Evolutionary conservation across 176 grass and related monocot genomes (phyloP).

Genomic region (Melocanna baccifera): DNA sequence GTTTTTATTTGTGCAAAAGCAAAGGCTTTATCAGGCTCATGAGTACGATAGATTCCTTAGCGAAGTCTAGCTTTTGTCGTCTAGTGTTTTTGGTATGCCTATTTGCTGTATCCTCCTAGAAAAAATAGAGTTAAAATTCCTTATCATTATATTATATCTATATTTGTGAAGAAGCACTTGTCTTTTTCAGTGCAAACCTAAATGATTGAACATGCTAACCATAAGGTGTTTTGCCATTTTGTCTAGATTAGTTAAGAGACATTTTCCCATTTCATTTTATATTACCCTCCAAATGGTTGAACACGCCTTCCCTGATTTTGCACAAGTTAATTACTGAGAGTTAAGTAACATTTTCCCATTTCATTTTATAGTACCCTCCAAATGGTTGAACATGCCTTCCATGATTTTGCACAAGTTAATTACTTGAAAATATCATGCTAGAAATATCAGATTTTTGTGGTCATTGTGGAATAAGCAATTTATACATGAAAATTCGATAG

Average conservation of each 20-base stretch:
- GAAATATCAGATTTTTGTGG: not conserved
- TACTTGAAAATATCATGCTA: too few species aligned
- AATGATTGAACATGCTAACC: not conserved
- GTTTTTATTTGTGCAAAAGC: not conserved
- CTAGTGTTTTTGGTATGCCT: not conserved
- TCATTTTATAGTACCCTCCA: not conserved
- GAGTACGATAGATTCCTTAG: not conserved
- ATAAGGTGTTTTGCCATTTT: not conserved
- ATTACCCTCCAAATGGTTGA: not conserved
- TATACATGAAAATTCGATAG: not conserved
- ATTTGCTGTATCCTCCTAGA: not conserved
- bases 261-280: not conserved
- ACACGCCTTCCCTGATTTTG: not conserved
- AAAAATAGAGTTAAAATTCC: not conserved
- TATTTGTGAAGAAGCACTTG: not conserved
- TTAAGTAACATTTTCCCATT: not conserved
- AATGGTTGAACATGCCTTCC: not conserved
- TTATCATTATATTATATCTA: not conserved
- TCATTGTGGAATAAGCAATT: slow-evolving; percentile 5
- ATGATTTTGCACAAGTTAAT: not conserved
- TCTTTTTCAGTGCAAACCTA: not conserved
- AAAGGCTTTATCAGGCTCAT: slow-evolving; percentile 8
- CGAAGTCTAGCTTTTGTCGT: not conserved
- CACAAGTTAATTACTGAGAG: not conserved
- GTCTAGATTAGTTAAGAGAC: not conserved